phyloP scores from a whole-genome alignment of 768 basidiomycete genomes.

The Fistulinella prunicolor region DNA sequence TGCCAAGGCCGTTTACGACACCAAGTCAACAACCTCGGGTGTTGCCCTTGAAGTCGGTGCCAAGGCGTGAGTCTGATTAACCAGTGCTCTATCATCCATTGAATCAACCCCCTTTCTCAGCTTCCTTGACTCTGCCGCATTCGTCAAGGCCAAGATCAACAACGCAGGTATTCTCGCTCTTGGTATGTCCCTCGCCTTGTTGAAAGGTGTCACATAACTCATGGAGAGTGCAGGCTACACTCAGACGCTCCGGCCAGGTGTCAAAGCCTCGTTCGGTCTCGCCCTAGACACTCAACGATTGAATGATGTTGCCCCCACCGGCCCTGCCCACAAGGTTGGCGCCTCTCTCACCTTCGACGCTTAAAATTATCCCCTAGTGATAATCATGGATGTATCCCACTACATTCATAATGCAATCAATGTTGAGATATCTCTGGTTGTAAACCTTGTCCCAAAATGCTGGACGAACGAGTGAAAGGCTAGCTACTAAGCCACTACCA shows the following conservation, averaged over 20 bases:
- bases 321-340: constrained; percentile 82
- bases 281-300: constrained; percentile 93
- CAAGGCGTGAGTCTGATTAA: constrained; percentile 68
- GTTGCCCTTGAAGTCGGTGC: constrained; percentile 93
- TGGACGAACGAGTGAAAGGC: neutral
- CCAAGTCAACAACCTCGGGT: constrained; percentile 82
- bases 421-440: neutral
- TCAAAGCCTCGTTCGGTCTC: constrained; percentile 90
- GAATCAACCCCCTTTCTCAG: constrained; percentile 31
- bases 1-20: constrained; percentile 95
- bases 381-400: constrained; percentile 13
- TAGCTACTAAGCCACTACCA: neutral
- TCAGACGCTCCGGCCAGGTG: constrained; percentile 89
- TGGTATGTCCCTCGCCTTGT: constrained; percentile 40
- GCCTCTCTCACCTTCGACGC: constrained; percentile 73
- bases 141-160: constrained; percentile 99
- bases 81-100: neutral
- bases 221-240: constrained; percentile 63
- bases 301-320: constrained; percentile 63
- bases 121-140: constrained; percentile 84
- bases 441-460: neutral
- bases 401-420: constrained; percentile 14
- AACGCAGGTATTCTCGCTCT: constrained; percentile 88
- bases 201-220: constrained; percentile 2
- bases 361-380: constrained; percentile 36